Percentiles rank a stretch among this genome's conserved stretches.
Evolutionary conservation across 2,329 filamentous ascomycete genomes (phyloP).

Genomic region (Talaromyces sp.): DNA sequence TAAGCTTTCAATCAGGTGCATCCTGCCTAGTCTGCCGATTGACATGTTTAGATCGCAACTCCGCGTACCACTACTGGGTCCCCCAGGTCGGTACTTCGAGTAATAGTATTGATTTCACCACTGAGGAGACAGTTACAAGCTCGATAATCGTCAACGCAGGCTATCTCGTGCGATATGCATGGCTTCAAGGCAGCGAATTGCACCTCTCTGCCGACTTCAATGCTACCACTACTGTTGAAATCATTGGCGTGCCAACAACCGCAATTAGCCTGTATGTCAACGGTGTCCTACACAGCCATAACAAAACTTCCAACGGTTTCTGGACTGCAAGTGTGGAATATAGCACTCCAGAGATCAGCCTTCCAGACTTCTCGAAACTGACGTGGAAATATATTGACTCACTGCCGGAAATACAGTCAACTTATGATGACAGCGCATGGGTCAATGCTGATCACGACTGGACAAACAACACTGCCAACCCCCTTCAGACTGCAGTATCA

Average conservation of each 20-base stretch:
- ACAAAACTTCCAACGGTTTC: constrained; percentile 42
- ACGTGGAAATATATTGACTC: constrained; percentile 68
- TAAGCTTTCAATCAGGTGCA: constrained; percentile 27
- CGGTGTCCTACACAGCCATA: constrained; percentile 44
- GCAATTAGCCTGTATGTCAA: constrained; percentile 62
- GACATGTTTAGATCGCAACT: constrained; percentile 47
- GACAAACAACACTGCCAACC: constrained; percentile 58
- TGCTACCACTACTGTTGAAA: constrained; percentile 61
- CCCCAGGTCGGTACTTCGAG: constrained; percentile 33
- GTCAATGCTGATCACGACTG: constrained; percentile 51
- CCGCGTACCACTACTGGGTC: constrained; percentile 46
- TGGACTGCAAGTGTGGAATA: constrained; percentile 54
- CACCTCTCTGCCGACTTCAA: constrained; percentile 70
- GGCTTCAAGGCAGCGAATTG: constrained; percentile 54
- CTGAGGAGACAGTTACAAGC: constrained; percentile 27
- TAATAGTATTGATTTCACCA: constrained; percentile 31
- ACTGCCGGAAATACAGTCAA: constrained; percentile 62
- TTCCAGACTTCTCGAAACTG: constrained; percentile 58
- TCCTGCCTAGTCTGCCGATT: not conserved
- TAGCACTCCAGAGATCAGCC: constrained; percentile 45
- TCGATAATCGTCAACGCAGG: constrained; percentile 43
- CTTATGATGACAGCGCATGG: constrained; percentile 70
- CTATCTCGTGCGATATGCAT: constrained; percentile 47
- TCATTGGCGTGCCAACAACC: constrained; percentile 59
- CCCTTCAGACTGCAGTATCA: constrained; percentile 60